A percentile compares a stretch with the other conserved stretches of the same genome.
phyloP scores from a whole-genome alignment of 1,284 basidiomycete species.

The Ceratobasidium sp. region DNA sequence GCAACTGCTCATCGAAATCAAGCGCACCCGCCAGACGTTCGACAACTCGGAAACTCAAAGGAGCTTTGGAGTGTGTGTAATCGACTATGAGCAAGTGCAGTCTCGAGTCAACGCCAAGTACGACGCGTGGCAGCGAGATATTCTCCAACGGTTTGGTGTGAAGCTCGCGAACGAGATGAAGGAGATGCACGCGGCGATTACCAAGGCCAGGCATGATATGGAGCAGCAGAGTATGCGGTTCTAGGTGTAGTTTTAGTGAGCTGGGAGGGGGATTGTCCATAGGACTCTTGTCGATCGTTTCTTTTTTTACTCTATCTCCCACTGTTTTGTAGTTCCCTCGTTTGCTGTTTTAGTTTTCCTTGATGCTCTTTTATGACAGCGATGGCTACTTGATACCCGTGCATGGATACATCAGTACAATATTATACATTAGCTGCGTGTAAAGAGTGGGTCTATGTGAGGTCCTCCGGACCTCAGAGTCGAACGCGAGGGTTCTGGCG shows the following conservation, averaged over 20 bases:
- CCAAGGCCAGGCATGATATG: slow-evolving; percentile 93
- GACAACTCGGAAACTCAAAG: slow-evolving; percentile 96
- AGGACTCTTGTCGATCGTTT: slow-evolving; percentile 33
- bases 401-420: slow-evolving; percentile 46
- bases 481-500: slow-evolving; percentile 64
- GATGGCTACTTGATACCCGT: slow-evolving; percentile 44
- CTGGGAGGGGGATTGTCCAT: not conserved
- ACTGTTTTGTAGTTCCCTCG: slow-evolving; percentile 44
- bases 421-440: slow-evolving; percentile 45
- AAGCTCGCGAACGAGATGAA: slow-evolving; percentile 96
- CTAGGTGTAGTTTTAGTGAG: not conserved
- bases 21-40: slow-evolving; percentile 94
- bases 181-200: slow-evolving; percentile 92
- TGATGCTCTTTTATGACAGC: slow-evolving; percentile 42
- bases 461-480: slow-evolving; percentile 99
- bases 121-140: slow-evolving; percentile 96
- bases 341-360: slow-evolving; percentile 42
- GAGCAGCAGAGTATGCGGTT: slow-evolving; percentile 73
- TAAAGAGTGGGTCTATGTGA: slow-evolving; percentile 61
- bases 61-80: slow-evolving; percentile 91
- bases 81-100: slow-evolving; percentile 99
- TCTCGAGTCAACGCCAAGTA: slow-evolving; percentile 98
- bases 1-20: slow-evolving; percentile 94
- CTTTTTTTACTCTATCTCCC: slow-evolving; percentile 15
- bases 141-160: slow-evolving; percentile 89